Base-by-base conservation (phyloP, 2,329 filamentous ascomycete species). In the Teratosphaeria nubilosa region DNA sequence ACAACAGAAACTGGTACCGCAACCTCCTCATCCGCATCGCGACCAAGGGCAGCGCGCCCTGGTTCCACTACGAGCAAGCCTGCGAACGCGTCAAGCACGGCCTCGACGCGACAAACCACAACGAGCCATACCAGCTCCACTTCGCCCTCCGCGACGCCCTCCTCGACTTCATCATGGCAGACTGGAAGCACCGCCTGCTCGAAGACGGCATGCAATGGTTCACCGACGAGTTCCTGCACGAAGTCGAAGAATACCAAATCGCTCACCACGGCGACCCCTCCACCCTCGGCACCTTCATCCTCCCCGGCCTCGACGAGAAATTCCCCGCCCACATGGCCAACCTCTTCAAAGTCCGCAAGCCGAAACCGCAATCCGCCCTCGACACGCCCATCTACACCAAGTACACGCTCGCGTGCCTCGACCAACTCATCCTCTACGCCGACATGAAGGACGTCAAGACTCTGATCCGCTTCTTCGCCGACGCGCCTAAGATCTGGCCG, bases 201-300 rank as follows among this genome's bases (percentile, higher is more conserved):
- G 91, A 95, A 65, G 83, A 94, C 24, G 92, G 91, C 1, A 90
- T 97, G 55, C 86, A 87, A 7, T 99, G 94, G 94, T 80, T 99
- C 16, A 95, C 87, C 66, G 94, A 99, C 72, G 94, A 99, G 74
- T 99, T 94, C 92, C 97, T 96, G 73, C 95, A 91, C 67, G 92
- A 97, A 71, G 85, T 79, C 51, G 73, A 90, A 32, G 53, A 54
- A 13, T 56, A 58, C 51, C 53, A 34, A n/a, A 16, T n/a, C 31
- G 16, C 51, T 5, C 13, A 53, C 7, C 27, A 53, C 27, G 31
- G 51, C 31, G 31, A 53, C 25, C 25, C 51, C 51, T 20, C 51
- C 25, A 53, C 20, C 13, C 24, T 45, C 24, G 34, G 30, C 34
- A 45, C 27, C 30, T 16, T 7, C 30, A 25, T 53, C 13, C 25